phyloP scores from a whole-genome alignment of 2,329 filamentous ascomycete species.

The Cercospora sesami region DNA sequence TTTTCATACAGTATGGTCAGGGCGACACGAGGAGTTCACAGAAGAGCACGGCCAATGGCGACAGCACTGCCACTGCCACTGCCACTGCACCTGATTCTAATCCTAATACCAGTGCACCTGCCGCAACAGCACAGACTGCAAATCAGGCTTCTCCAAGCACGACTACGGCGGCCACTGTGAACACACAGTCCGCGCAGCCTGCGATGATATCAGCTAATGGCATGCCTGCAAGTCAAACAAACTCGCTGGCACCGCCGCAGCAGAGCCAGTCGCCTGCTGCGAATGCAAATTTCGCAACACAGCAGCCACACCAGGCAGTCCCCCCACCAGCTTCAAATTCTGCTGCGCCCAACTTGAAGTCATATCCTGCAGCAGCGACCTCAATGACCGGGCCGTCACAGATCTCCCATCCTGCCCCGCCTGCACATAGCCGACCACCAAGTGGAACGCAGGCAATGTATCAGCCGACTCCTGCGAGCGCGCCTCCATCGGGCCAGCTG shows the following conservation, averaged over 20 bases:
- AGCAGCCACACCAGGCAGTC: not conserved
- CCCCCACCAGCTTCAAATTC: not conserved
- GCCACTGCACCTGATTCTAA: not conserved
- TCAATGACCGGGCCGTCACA: not conserved
- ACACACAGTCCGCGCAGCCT: not conserved
- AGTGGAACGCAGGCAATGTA: not conserved
- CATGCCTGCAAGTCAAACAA: not conserved
- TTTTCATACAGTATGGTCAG: constrained; percentile 13
- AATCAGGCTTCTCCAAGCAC: not conserved
- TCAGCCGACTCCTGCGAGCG: not conserved
- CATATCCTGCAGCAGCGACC: not conserved
- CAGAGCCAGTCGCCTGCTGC: not conserved
- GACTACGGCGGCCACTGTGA: not conserved
- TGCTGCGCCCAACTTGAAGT: not conserved
- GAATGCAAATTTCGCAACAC: not conserved
- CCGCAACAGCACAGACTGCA: not conserved
- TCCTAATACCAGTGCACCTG: not conserved
- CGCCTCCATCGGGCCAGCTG: not conserved
- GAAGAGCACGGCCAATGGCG: constrained; percentile 1
- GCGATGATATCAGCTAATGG: not conserved
- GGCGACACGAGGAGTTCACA: constrained; percentile 8
- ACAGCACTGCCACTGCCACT: constrained; percentile 1
- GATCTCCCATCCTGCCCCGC: not conserved
- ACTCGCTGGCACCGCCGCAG: not conserved
- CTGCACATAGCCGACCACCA: not conserved